Conservation (phyloP, 225 moss, liverwort and hornwort genomes). For the Bryoerythrophyllum caledonicum region DNA sequence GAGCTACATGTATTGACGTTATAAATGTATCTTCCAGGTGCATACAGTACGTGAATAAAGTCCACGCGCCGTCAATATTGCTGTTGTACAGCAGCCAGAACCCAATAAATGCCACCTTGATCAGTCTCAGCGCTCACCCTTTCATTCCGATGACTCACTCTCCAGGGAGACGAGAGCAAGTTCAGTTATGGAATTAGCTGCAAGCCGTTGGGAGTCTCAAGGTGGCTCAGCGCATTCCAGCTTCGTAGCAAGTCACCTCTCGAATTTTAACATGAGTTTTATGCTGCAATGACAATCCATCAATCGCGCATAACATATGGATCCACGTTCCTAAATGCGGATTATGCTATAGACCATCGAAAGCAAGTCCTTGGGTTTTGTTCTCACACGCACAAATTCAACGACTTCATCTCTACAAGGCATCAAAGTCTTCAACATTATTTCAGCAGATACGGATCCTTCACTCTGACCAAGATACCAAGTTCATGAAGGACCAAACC, state of each 20-base stretch:
- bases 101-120: too few species aligned
- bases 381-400: background rate
- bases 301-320: background rate
- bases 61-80: background rate
- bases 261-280: background rate
- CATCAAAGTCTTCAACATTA: background rate
- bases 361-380: background rate
- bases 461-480: too few species aligned
- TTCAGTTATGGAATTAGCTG: background rate
- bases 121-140: background rate
- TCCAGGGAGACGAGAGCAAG: background rate
- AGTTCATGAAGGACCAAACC: too few species aligned
- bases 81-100: background rate
- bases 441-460: background rate
- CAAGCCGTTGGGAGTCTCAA: background rate
- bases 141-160: background rate
- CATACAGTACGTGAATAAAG: too few species aligned
- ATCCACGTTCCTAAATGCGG: background rate
- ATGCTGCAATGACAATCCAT: conserved; percentile 1
- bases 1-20: too few species aligned
- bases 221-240: background rate
- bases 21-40: too few species aligned
- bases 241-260: background rate
- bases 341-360: background rate
- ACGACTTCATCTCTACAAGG: background rate